Conservation (phyloP, 768 basidiomycete species). For the Tulasnella sp. region DNA sequence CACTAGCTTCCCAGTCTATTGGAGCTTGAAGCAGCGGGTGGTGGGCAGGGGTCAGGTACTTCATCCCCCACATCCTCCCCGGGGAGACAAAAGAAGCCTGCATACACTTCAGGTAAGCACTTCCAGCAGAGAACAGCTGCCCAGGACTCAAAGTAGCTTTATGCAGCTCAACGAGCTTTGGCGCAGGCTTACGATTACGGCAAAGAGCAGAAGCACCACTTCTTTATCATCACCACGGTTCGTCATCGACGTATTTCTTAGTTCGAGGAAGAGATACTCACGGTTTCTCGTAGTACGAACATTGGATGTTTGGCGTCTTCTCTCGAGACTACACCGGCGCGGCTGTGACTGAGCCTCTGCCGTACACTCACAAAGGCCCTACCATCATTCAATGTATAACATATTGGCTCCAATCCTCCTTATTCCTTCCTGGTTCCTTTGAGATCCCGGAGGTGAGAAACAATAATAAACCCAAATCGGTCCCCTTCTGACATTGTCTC, state of each 20-base stretch:
- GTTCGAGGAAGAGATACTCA: background rate
- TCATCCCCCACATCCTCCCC: no score
- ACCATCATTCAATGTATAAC: constrained; percentile 19
- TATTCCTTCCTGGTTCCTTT: background rate
- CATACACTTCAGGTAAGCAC: no score
- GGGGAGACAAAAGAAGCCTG: background rate
- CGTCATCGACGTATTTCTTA: background rate
- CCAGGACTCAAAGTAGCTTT: background rate
- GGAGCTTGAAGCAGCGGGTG: background rate
- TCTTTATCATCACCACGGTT: background rate
- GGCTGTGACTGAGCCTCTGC: background rate
- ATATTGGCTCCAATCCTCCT: constrained; percentile 25
- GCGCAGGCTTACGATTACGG: background rate
- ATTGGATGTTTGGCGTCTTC: background rate
- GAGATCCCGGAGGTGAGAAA: background rate
- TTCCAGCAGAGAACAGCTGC: no score
- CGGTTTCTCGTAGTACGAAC: background rate
- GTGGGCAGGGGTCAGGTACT: no score
- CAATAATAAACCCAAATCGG: no score
- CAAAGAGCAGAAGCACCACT: background rate
- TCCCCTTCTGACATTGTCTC: no score
- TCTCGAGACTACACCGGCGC: background rate
- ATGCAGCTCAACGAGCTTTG: background rate
- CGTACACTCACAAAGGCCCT: background rate
- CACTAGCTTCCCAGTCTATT: background rate